These are phyloP conservation scores for Aurifilum marmelostoma DNA, from an alignment of 2,329 filamentous ascomycete genomes.

Conservation along the genomic window DNA sequence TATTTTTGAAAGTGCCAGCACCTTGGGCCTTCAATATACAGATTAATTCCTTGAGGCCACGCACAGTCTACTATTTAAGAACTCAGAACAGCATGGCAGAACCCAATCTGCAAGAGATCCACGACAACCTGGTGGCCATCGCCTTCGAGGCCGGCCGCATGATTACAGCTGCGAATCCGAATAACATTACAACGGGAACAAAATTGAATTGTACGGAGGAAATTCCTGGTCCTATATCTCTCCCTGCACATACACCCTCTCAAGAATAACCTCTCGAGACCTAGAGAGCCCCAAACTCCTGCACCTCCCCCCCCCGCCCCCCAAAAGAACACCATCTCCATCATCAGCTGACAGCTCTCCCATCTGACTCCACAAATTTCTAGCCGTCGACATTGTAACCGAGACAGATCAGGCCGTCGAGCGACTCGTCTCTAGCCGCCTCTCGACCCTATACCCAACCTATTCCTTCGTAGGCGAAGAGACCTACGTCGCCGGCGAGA, in stretches of 20 bases:
- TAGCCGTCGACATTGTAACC: constrained; percentile 70
- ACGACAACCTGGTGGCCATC: constrained; percentile 61
- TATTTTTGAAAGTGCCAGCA: too few relatives aligned
- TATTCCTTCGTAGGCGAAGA: constrained; percentile 75
- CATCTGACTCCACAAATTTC: not conserved
- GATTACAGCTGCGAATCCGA: constrained; percentile 65
- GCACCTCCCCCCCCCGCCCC: too few relatives aligned
- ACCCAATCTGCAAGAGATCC: constrained; percentile 63
- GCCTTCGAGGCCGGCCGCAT: constrained; percentile 67
- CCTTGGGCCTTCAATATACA: too few relatives aligned
- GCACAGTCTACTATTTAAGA: too few relatives aligned
- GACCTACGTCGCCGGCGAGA: constrained; percentile 69
- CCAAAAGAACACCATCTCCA: not conserved
- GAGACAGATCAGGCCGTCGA: constrained; percentile 70
- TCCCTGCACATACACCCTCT: constrained; percentile 13
- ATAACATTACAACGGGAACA: constrained; percentile 58
- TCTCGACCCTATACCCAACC: constrained; percentile 56
- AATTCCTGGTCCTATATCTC: not conserved
- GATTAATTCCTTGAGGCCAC: too few relatives aligned
- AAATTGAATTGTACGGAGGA: constrained; percentile 65
- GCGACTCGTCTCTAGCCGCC: constrained; percentile 58
- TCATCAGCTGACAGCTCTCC: not conserved
- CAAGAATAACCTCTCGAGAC: not conserved
- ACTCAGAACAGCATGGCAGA: too few relatives aligned
- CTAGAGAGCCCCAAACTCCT: too few relatives aligned